Evolutionary conservation across 306 rosid genomes (phyloP).

Genomic region (Citrullus mucosospermus): DNA sequence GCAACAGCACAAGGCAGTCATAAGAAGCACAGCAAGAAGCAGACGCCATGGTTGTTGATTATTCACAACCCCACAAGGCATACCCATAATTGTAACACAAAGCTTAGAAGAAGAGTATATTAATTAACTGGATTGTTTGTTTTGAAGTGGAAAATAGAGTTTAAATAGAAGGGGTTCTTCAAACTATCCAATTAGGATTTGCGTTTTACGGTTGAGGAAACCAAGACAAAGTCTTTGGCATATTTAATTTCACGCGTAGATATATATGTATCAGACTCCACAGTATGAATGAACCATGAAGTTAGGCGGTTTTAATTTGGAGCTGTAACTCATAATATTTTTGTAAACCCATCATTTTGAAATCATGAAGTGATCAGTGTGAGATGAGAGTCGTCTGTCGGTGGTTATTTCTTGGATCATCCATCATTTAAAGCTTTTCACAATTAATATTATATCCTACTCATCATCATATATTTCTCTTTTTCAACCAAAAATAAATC

Average conservation of each 20-base stretch:
- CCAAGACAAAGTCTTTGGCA: neutral
- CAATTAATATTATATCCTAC: too few species aligned
- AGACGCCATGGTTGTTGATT: neutral
- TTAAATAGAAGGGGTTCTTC: neutral
- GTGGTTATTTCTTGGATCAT: neutral
- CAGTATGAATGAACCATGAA: neutral
- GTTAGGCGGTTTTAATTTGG: neutral
- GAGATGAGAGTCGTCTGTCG: neutral
- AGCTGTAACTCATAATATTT: neutral
- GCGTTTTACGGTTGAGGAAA: neutral
- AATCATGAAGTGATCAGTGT: neutral
- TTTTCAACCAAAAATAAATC: too few species aligned
- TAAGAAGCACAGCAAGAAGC: neutral
- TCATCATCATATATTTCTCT: too few species aligned
- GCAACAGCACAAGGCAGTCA: constrained; percentile 10
- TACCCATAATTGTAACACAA: neutral
- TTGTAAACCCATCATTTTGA: too few species aligned
- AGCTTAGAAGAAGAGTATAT: too few species aligned
- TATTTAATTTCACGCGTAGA: neutral
- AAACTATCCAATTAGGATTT: neutral
- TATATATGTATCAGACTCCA: neutral
- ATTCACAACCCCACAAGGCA: neutral
- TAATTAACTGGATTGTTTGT: neutral
- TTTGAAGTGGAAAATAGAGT: neutral
- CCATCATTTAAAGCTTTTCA: neutral